Evolutionary conservation across 495 filamentous ascomycete species (phyloP).

Genomic region (Penicillium lagena): DNA sequence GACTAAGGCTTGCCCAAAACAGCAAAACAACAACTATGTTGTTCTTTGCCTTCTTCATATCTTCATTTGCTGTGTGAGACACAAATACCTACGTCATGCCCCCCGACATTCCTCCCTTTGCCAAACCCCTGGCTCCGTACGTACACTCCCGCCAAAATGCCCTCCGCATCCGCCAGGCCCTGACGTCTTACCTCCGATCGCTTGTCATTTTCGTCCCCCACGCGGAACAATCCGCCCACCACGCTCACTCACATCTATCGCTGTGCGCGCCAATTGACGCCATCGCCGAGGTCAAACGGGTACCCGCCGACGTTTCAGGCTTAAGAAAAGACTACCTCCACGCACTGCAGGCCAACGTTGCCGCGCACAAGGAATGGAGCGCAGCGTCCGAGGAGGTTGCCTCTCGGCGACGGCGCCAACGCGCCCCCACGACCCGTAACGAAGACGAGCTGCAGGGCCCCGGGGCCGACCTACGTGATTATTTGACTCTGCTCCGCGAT

Average conservation of each 20-base stretch:
- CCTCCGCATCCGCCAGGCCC: constrained; percentile 37
- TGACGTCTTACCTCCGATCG: constrained; percentile 38
- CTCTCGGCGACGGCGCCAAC: constrained; percentile 6
- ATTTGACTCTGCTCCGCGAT: constrained; percentile 50
- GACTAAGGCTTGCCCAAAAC: not conserved
- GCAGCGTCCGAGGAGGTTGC: constrained; percentile 22
- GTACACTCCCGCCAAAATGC: constrained; percentile 38
- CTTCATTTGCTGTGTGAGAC: not conserved
- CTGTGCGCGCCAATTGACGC: constrained; percentile 31
- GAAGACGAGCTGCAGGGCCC: constrained; percentile 18
- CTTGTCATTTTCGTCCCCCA: constrained; percentile 30
- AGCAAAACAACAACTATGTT: constrained; percentile 15
- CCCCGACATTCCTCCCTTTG: constrained; percentile 34
- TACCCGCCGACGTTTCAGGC: constrained; percentile 32
- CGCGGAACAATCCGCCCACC: constrained; percentile 12
- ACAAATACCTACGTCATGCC: constrained; percentile 17
- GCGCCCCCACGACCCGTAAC: not conserved
- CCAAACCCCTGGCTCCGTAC: constrained; percentile 38
- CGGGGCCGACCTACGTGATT: constrained; percentile 36
- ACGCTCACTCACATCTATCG: constrained; percentile 26
- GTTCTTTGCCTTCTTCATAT: not conserved
- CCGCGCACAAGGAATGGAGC: constrained; percentile 43
- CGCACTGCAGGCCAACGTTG: constrained; percentile 51
- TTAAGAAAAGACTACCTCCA: constrained; percentile 48
- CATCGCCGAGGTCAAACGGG: constrained; percentile 28